Evolutionary conservation across 1,139 yeast species (phyloP).

Genomic region (Spencermartinsiella ligniputridi): DNA sequence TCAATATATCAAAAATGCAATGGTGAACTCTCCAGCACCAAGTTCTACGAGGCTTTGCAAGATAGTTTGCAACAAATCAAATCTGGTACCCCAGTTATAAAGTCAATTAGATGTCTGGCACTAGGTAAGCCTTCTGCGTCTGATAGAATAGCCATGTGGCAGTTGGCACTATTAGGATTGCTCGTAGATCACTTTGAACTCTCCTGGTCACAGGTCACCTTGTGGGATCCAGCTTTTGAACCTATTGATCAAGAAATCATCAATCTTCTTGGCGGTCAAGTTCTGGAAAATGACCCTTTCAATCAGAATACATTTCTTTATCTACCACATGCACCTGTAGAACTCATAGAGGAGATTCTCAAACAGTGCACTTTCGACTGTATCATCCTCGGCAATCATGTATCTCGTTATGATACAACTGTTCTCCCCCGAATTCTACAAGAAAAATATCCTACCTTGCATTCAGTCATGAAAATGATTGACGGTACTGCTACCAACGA

Average conservation of each 20-base stretch:
- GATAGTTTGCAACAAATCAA: conserved; percentile 6
- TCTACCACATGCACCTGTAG: conserved; percentile 73
- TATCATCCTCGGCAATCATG: conserved; percentile 34
- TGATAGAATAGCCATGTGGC: conserved; percentile 53
- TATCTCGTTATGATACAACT: conserved; percentile 26
- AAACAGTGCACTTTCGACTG: conserved; percentile 16
- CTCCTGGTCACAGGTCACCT: conserved; percentile 34
- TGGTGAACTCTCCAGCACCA: conserved; percentile 13
- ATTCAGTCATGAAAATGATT: conserved; percentile 8
- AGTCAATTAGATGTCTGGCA: conserved; percentile 60
- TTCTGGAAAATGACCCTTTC: conserved; percentile 19
- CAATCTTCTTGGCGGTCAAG: conserved; percentile 27
- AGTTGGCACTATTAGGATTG: conserved; percentile 51
- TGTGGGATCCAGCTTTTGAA: conserved; percentile 63
- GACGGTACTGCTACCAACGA: conserved; percentile 5
- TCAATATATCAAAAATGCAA: conserved; percentile 11
- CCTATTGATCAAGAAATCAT: conserved; percentile 39
- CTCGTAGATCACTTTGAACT: conserved; percentile 33
- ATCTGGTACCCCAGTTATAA: conserved; percentile 6
- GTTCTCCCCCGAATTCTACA: conserved; percentile 18
- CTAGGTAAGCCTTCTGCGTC: conserved; percentile 62
- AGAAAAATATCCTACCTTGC: conserved; percentile 20
- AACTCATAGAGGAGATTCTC: conserved; percentile 47
- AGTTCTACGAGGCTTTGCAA: conserved; percentile 11
- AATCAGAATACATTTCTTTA: conserved; percentile 39